phyloP scores from a whole-genome alignment of 164 flowering plant species.

The Akebia trifoliata region DNA sequence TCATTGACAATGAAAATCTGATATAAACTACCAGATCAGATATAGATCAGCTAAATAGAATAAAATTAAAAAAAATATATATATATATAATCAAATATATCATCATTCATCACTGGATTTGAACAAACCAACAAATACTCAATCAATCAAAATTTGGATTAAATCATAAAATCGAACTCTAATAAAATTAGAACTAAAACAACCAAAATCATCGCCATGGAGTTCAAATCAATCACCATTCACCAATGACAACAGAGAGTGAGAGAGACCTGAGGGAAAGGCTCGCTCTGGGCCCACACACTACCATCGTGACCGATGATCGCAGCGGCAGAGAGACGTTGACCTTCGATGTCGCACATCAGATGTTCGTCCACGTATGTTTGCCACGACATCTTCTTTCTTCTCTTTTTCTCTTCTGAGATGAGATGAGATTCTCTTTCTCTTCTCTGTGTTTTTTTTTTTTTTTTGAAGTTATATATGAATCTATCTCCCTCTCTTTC shows the following conservation, averaged over 20 bases:
- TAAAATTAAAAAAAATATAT: background rate
- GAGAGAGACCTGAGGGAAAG: slow-evolving; percentile 31
- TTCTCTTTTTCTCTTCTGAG: background rate
- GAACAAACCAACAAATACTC: background rate
- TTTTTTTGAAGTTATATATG: background rate
- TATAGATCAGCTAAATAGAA: background rate
- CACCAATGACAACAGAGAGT: background rate
- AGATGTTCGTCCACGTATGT: slow-evolving; percentile 42
- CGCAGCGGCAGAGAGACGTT: slow-evolving; percentile 34
- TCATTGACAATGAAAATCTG: background rate
- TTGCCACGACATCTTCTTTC: slow-evolving; percentile 36
- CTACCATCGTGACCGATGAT: slow-evolving; percentile 37
- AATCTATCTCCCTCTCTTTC: background rate
- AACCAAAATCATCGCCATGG: background rate
- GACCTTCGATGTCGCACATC: slow-evolving; percentile 30
- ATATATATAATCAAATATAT: no score
- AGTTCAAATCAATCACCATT: background rate
- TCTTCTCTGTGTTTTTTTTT: no score
- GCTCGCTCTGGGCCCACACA: slow-evolving; percentile 41
- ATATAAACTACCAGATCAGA: background rate
- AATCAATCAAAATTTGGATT: background rate
- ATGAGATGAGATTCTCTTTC: background rate
- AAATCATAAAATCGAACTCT: background rate
- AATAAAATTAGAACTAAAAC: background rate
- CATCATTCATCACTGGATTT: no score